phyloP scores from a whole-genome alignment of 257 asterid species.

The Solanum habrochaites region DNA sequence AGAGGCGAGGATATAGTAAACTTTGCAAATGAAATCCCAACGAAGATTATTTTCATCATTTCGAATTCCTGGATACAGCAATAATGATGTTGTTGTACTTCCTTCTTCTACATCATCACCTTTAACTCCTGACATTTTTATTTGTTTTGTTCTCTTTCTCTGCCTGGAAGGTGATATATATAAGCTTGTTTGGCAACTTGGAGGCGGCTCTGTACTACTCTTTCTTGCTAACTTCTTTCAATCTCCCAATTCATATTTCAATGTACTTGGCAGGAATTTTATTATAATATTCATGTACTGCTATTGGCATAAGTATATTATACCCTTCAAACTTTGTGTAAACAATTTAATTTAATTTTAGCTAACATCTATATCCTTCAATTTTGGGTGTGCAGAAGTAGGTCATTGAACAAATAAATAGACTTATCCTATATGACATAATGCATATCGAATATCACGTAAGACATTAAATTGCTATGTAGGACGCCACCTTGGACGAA shows the following conservation, averaged over 20 bases:
- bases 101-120: slow-evolving; percentile 32
- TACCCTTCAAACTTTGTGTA: too few relatives aligned
- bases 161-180: not conserved
- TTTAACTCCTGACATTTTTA: not conserved
- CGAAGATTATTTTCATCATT: slow-evolving; percentile 81
- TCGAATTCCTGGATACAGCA: slow-evolving; percentile 78
- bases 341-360: too few relatives aligned
- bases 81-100: not conserved
- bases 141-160: not conserved
- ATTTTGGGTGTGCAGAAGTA: not conserved
- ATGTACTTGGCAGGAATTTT: not conserved
- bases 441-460: not conserved
- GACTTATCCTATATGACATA: not conserved
- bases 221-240: not conserved
- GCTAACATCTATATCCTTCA: rapidly evolving
- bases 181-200: not conserved
- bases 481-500: not conserved
- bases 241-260: not conserved
- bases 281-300: not conserved
- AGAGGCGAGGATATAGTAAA: slow-evolving; percentile 69
- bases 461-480: too few relatives aligned
- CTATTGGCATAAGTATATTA: not conserved
- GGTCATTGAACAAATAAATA: not conserved
- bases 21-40: slow-evolving; percentile 96
- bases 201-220: not conserved